Evolutionary conservation across 2,329 filamentous ascomycete genomes (phyloP).

Genomic region (Penicillium aurantiogriseum): DNA sequence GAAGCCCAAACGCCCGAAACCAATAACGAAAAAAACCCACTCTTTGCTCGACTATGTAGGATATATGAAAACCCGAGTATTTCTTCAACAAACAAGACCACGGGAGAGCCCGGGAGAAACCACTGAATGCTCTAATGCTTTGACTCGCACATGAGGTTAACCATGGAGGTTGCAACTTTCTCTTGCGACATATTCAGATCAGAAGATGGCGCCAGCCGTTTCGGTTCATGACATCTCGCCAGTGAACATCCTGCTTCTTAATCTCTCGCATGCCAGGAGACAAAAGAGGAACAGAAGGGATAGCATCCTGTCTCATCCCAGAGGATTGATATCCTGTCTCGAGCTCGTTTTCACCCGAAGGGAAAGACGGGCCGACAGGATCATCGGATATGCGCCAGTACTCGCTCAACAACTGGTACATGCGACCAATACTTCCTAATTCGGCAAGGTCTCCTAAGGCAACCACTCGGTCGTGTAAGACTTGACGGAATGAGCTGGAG

Average conservation of each 20-base stretch:
- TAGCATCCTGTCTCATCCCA: not conserved
- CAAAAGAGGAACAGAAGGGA: not conserved
- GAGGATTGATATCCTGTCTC: not conserved
- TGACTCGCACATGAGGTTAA: not conserved
- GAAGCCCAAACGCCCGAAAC: not conserved
- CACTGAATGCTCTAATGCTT: not conserved
- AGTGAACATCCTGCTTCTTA: conserved; percentile 70
- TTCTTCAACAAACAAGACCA: not conserved
- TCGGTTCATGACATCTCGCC: conserved; percentile 89
- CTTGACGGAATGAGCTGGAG: conserved; percentile 69
- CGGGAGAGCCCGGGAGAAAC: not conserved
- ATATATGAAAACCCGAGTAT: not conserved
- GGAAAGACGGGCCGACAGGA: conserved; percentile 24
- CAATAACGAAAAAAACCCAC: not conserved
- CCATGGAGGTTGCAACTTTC: not conserved
- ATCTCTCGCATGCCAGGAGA: conserved; percentile 21
- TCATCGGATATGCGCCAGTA: conserved; percentile 77
- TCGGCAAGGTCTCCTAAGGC: conserved; percentile 73
- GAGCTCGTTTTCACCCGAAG: not conserved
- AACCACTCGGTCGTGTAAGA: conserved; percentile 72
- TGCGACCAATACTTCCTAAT: conserved; percentile 82
- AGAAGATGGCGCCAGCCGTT: conserved; percentile 92
- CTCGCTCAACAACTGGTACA: conserved; percentile 74
- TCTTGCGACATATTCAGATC: conserved; percentile 56
- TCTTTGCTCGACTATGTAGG: not conserved